phyloP scores from a whole-genome alignment of 495 filamentous ascomycete genomes.

The Cudoniella acicularis region DNA sequence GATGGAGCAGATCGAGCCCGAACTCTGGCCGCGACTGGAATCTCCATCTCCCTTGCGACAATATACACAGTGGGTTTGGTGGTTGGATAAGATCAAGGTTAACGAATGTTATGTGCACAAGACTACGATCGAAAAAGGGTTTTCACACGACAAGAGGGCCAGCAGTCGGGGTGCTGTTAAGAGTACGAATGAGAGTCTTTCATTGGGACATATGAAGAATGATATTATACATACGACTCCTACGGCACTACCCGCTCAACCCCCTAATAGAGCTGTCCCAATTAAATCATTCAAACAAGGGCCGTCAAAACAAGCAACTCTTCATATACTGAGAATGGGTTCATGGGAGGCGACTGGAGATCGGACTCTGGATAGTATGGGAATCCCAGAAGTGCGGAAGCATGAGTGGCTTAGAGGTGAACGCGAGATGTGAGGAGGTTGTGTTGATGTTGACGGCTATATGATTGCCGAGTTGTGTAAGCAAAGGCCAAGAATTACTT shows the following conservation, averaged over 20 bases:
- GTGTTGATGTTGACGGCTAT: background rate
- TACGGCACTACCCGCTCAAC: background rate
- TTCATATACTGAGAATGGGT: background rate
- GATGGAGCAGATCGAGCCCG: background rate
- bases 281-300: background rate
- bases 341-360: constrained; percentile 4
- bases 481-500: background rate
- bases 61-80: background rate
- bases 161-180: background rate
- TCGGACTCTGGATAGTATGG: background rate
- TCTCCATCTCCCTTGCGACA: background rate
- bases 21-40: background rate
- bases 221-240: background rate
- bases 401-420: background rate
- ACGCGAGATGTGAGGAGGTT: background rate
- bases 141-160: background rate
- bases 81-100: background rate
- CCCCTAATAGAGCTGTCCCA: background rate
- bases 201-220: too few species aligned
- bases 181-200: too few species aligned
- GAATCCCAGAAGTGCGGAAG: background rate
- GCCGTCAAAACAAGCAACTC: constrained; percentile 9
- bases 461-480: background rate
- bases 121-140: background rate
- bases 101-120: too few species aligned